Evolutionary conservation across 192 early-diverging fungal species (phyloP), one percentile per base, ranked within the genome.

Genomic region (Entophlyctis luteolus): DNA sequence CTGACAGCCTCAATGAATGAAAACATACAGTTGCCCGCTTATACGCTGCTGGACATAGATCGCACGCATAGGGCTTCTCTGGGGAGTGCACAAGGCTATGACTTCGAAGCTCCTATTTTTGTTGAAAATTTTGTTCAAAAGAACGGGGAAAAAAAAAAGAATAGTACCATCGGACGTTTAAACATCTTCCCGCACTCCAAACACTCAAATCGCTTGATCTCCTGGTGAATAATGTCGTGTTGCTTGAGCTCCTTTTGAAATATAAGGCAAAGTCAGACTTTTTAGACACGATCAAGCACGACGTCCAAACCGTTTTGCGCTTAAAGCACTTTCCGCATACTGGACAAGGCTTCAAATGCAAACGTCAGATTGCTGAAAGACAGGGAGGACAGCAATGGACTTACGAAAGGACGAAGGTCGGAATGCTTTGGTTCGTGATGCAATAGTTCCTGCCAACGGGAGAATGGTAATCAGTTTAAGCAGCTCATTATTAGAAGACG

Each of bases 241-340:
- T 66, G 63, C 42, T 66, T 66, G 63, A 66, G 63, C 42, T 66
- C 63, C 63, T 66, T n/a, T n/a, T n/a, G n/a, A n/a, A n/a, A n/a
- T n/a, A n/a, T n/a, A n/a, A n/a, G n/a, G n/a, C n/a, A n/a, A n/a
- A n/a, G n/a, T n/a, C n/a, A n/a, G n/a, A n/a, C n/a, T n/a, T n/a
- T n/a, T n/a, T n/a, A n/a, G n/a, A n/a, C n/a, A n/a, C n/a, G n/a
- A n/a, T n/a, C n/a, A n/a, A n/a, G n/a, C n/a, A n/a, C n/a, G n/a
- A n/a, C n/a, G n/a, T 35, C 35, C 32, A 32, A 5, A 66, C 63
- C 63, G 49, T 66, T 39, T 66, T 66, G 4, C 63, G 28, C 34
- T 66, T 66, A 37, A 66, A 66, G 20, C 49, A 55, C 52, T 66
- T 66, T 1, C 63, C 63, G 28, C 63, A 66, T 12, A 31, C 36